Conservation (phyloP, 768 basidiomycete species). For the Rhodotorula paludigena region DNA sequence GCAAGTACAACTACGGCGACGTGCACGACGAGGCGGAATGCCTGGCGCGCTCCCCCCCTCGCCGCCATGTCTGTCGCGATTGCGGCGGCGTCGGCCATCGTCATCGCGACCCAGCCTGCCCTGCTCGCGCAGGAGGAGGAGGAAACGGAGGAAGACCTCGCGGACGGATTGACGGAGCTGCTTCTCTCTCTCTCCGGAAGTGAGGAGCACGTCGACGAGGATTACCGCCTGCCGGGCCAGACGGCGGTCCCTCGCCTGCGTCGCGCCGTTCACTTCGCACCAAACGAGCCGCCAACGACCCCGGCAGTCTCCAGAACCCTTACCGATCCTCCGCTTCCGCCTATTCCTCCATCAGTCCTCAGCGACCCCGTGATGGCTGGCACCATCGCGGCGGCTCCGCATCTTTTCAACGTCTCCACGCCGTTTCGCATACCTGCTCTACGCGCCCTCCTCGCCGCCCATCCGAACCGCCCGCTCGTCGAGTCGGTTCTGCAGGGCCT, state of each 20-base stretch:
- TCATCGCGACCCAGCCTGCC: background rate
- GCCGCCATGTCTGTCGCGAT: background rate
- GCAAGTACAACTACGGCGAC: background rate
- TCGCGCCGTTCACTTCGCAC: background rate
- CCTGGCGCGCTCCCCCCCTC: background rate
- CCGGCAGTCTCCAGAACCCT: background rate
- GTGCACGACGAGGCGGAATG: background rate
- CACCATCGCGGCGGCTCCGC: background rate
- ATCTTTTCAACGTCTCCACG: background rate
- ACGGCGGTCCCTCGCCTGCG: background rate
- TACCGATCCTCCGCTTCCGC: background rate
- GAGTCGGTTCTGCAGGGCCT: background rate
- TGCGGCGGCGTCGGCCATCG: background rate
- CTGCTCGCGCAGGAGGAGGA: background rate
- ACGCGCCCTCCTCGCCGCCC: background rate
- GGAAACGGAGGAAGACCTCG: background rate
- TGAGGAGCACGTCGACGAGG: background rate
- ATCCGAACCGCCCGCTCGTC: background rate
- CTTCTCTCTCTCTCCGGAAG: background rate
- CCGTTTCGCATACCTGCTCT: background rate
- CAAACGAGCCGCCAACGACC: background rate
- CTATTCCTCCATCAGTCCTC: background rate
- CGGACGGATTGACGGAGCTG: background rate
- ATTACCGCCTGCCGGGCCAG: background rate
- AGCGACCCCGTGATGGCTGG: background rate